Evolutionary conservation across 208 protist species (phyloP), one percentile per base, ranked within the genome.

Genomic region (Leishmania mexicana): DNA sequence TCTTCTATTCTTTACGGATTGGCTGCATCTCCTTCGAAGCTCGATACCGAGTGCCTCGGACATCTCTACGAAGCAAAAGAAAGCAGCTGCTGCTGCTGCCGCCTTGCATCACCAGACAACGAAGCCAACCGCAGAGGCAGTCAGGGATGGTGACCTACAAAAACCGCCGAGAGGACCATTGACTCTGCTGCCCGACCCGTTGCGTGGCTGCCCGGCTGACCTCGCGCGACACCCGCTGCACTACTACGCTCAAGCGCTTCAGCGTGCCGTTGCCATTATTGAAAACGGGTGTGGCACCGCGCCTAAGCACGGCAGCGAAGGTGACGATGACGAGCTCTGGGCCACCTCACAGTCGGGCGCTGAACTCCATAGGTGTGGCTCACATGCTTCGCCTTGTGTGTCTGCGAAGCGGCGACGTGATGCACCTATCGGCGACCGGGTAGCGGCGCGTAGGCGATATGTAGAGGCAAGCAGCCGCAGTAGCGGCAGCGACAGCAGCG

Each of bases 1-100:
- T 45, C 47, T 76, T 3, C 40, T 10, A 24, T 85, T 85, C 42
- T 85, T 85, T 64, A 35, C 75, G 8, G 49, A 81, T 38, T 74
- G 76, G 76, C 58, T 85, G 49, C 68, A 80, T 42, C 1, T 28
- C 31, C 65, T 75, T 17, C 80, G 57, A 35, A 42, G n/a, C 2
- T 47, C 75, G 2, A 31, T 79, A 40, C 6, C 5, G 64, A 67
- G 35, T 54, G 49, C 57, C 3, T 24, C 15, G 17, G 74, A 4
- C 67, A 17, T 38, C 64, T 53, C 49, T 68, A 0, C 65, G 24
- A 77, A 17, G 24, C 10, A 51, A 35, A 45, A 0, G 70, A 51
- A 28, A 28, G 47, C 70, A 35, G 45, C 70, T 51, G 45, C 70
- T 19, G 38, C 42, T 5, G 21, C 42, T n/a, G 40, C 28, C 24